phyloP scores from a whole-genome alignment of 192 early-diverging fungal genomes.

The Podochytrium sp. region DNA sequence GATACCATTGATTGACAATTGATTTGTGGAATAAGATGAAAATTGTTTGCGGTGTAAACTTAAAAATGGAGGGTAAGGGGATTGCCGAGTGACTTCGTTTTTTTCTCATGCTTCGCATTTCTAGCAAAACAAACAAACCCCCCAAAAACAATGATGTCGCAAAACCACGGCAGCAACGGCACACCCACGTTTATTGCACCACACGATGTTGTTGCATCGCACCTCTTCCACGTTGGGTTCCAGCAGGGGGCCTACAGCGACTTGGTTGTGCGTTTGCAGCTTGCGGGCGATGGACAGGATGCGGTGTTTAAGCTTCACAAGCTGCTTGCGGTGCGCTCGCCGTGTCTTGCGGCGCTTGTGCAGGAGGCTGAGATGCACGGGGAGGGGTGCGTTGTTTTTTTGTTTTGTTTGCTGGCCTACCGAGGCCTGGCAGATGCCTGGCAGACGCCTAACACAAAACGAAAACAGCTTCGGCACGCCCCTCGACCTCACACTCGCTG shows the following conservation, averaged over 20 bases:
- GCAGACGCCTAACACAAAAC: background rate
- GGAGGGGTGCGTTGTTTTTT: conserved; percentile 5
- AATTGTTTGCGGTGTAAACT: too few relatives aligned
- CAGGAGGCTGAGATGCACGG: conserved; percentile 36
- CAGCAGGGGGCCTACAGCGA: conserved; percentile 51
- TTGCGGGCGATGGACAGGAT: background rate
- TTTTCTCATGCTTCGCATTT: too few relatives aligned
- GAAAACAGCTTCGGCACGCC: conserved; percentile 29
- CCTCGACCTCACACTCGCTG: conserved; percentile 39
- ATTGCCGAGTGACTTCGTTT: too few relatives aligned
- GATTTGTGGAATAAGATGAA: background rate
- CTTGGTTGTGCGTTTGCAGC: conserved; percentile 45
- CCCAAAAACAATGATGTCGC: too few relatives aligned
- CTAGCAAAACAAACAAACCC: too few relatives aligned
- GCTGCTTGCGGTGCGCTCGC: conserved; percentile 52
- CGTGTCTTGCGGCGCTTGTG: conserved; percentile 44
- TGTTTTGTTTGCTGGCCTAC: background rate
- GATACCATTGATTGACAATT: background rate
- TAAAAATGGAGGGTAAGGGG: too few relatives aligned
- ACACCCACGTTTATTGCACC: conserved; percentile 33
- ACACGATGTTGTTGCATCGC: conserved; percentile 55
- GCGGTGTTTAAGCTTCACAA: conserved; percentile 55
- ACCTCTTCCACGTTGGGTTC: conserved; percentile 57
- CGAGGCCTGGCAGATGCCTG: too few relatives aligned
- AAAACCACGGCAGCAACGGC: too few relatives aligned